phyloP scores from a whole-genome alignment of 805 yeast species.

The Yamadazyma endophytica region DNA sequence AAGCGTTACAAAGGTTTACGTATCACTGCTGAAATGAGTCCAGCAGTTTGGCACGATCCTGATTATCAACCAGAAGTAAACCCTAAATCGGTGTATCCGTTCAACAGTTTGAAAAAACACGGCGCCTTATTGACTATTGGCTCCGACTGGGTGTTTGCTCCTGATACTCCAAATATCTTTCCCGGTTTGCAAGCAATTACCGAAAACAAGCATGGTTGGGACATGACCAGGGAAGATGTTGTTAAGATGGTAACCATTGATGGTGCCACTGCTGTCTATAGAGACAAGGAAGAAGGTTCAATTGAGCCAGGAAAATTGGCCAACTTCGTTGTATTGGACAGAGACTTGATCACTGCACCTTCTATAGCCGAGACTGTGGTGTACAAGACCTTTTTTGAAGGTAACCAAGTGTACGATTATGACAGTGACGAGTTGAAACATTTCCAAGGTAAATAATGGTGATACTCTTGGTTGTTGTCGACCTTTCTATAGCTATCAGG shows the following conservation, averaged over 20 bases:
- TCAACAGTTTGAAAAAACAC: constrained; percentile 15
- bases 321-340: constrained; percentile 17
- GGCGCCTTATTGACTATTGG: constrained; percentile 21
- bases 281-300: constrained; percentile 16
- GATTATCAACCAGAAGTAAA: constrained; percentile 20
- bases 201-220: constrained; percentile 21
- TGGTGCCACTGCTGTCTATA: constrained; percentile 17
- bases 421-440: constrained; percentile 19
- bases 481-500: too few relatives aligned
- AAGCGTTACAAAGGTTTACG: constrained; percentile 15
- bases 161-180: constrained; percentile 21
- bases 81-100: constrained; percentile 20
- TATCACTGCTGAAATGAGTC: constrained; percentile 22
- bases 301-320: constrained; percentile 19
- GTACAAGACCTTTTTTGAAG: constrained; percentile 18
- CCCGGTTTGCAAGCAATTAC: constrained; percentile 20
- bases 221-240: constrained; percentile 17
- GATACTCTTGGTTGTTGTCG: too few relatives aligned
- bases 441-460: constrained; percentile 13
- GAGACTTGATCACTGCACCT: constrained; percentile 15
- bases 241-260: constrained; percentile 17
- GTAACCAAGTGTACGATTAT: constrained; percentile 18
- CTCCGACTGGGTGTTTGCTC: constrained; percentile 23
- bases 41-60: constrained; percentile 21
- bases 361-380: constrained; percentile 16